Percentiles rank a stretch among this genome's conserved stretches.
phyloP scores from a whole-genome alignment of 371 early-diverging fungal species.

The Apophysomyces sp. region DNA sequence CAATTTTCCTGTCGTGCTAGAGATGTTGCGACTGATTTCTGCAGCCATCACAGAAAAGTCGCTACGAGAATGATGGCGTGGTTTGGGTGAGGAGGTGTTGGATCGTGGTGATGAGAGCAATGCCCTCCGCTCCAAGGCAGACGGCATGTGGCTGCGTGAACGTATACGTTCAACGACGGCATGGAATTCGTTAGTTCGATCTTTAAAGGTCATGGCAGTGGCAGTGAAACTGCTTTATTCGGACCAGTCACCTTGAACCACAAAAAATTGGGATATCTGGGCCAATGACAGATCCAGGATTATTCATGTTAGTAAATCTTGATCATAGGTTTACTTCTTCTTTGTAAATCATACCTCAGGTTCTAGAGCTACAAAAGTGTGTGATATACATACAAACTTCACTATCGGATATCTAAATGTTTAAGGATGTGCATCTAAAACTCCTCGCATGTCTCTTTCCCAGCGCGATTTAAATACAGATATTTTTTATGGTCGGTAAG shows the following conservation, averaged over 20 bases:
- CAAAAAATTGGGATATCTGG: background rate
- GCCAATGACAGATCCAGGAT: too few relatives aligned
- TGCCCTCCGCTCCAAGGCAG: slow-evolving; percentile 37
- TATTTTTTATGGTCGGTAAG: too few relatives aligned
- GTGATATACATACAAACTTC: too few relatives aligned
- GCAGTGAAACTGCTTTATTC: background rate
- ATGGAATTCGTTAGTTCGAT: slow-evolving; percentile 54
- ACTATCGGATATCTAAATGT: too few relatives aligned
- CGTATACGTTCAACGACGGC: slow-evolving; percentile 48
- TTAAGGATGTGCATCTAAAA: too few relatives aligned
- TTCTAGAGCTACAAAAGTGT: too few relatives aligned
- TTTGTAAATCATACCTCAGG: too few relatives aligned
- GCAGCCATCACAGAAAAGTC: slow-evolving; percentile 67
- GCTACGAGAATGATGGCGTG: slow-evolving; percentile 28
- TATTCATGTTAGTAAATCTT: too few relatives aligned
- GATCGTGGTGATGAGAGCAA: slow-evolving; percentile 24
- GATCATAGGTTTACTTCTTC: too few relatives aligned
- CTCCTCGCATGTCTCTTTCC: too few relatives aligned
- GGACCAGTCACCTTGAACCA: background rate
- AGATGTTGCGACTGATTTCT: slow-evolving; percentile 66
- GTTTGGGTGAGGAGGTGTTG: slow-evolving; percentile 11
- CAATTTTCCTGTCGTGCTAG: slow-evolving; percentile 61
- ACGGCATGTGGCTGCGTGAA: slow-evolving; percentile 28
- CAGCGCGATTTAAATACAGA: too few relatives aligned
- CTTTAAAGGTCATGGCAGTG: slow-evolving; percentile 36